Evolutionary conservation across 2,329 filamentous ascomycete species (phyloP), one percentile per base, ranked within the genome.

Genomic region (Pseudogymnoascus sp.): DNA sequence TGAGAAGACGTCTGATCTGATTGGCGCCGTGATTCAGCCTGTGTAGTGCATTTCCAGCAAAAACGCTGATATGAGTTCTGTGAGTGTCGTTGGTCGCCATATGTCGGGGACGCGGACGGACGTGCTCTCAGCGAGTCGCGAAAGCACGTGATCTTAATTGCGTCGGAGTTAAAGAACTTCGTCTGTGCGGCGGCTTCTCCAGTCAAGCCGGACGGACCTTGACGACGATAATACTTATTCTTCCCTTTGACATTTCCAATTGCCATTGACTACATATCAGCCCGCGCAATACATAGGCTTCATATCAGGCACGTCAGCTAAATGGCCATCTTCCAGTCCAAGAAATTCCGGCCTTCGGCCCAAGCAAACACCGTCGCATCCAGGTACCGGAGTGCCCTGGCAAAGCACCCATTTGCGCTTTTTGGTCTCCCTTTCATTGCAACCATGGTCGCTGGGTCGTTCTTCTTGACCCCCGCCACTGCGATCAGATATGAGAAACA

Each of bases 371-470:
- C 81, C 9, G 75, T 95, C 66, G 89, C 88, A 57, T 82, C 86
- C 61, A 79, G 79, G 63, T 99, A 99, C 77, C 89, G 94, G 61
- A 77, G 81, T 30, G 74, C 82, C 62, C 83, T 99, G 66, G 79
- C 83, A 61, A 86, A 81, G 69, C 90, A 89, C 68, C 95, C 94
- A 0, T 99, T 99, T 73, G 77, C 91, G 26, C 83, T 96, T 64
- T 99, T 99, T 71, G 95, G 95, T 2, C 80, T 99, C 3, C 95
- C 94, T 0, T 99, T 99, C 74, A 82, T 99, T 65, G 77, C 83
- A 60, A 86, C 95, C 61, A 96, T 99, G 70, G 83, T 99, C 23
- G 90, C 87, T 1, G 92, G 91, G 0, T 95, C 90, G 2, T 99
- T 99, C 74, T 88, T 95, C 67, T 81, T 99, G 56, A 97, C 94